Percentiles rank a stretch among this genome's conserved stretches.
phyloP scores from a whole-genome alignment of 192 early-diverging fungal genomes.

The Backusella westeae region DNA sequence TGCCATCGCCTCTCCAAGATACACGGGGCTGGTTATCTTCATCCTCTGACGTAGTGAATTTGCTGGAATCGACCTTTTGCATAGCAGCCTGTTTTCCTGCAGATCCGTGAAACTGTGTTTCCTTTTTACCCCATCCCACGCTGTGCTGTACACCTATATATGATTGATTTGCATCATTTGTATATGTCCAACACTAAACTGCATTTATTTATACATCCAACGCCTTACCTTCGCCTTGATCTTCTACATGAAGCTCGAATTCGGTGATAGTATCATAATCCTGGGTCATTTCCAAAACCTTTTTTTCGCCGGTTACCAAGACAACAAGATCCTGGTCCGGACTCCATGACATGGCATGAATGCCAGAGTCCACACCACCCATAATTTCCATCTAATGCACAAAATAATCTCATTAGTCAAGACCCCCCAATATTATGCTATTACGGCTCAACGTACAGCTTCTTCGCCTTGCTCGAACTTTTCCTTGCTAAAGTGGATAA shows the following conservation, averaged over 20 bases:
- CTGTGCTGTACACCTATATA: constrained; percentile 59
- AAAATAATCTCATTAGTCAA: neutral
- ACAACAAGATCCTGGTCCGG: constrained; percentile 87
- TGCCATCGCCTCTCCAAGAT: constrained; percentile 91
- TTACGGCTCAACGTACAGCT: constrained; percentile 19
- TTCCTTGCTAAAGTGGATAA: constrained; percentile 46
- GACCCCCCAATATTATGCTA: neutral
- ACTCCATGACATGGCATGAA: constrained; percentile 76
- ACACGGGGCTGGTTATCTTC: constrained; percentile 76
- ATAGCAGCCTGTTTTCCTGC: constrained; percentile 76
- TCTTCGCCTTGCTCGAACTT: constrained; percentile 38
- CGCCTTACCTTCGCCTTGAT: constrained; percentile 62
- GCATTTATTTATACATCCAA: neutral
- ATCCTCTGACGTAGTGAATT: constrained; percentile 47
- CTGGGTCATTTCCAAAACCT: constrained; percentile 85
- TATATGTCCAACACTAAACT: neutral
- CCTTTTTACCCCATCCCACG: constrained; percentile 96
- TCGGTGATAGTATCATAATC: constrained; percentile 91
- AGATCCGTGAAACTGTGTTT: constrained; percentile 97
- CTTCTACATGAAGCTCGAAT: constrained; percentile 65
- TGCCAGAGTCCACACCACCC: constrained; percentile 74
- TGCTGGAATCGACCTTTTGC: constrained; percentile 39
- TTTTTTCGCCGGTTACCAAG: constrained; percentile 71
- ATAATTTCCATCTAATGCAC: constrained; percentile 56
- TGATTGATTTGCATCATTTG: neutral